phyloP scores from a whole-genome alignment of 176 grass and related monocot species.

The Bonia amplexicaulis region DNA sequence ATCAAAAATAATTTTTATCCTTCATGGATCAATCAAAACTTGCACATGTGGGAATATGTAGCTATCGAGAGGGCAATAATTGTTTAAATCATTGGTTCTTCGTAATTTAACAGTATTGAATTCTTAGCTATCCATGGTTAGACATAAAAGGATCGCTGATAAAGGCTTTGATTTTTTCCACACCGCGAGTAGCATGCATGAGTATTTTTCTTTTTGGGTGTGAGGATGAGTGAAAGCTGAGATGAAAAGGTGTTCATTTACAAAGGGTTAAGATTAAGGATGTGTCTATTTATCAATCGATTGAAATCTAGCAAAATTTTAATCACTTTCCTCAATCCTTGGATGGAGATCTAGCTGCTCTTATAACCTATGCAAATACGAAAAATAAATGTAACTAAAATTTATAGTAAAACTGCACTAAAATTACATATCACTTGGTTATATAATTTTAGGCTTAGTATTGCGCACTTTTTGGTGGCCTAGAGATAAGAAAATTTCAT shows the following conservation, averaged over 20 bases:
- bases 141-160: not conserved
- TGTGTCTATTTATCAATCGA: too few relatives aligned
- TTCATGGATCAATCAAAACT: not conserved
- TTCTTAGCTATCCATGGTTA: not conserved
- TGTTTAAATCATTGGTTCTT: not conserved
- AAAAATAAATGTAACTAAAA: too few relatives aligned
- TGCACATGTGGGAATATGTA: not conserved
- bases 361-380: too few relatives aligned
- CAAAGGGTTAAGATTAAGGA: not conserved
- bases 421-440: too few relatives aligned
- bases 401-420: too few relatives aligned
- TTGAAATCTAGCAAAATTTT: too few relatives aligned
- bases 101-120: constrained; percentile 2
- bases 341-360: too few relatives aligned
- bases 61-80: not conserved
- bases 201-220: not conserved
- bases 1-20: not conserved
- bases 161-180: not conserved
- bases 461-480: too few relatives aligned
- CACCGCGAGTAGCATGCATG: not conserved
- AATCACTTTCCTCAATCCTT: too few relatives aligned
- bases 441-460: too few relatives aligned
- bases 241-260: not conserved
- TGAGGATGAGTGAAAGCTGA: not conserved
- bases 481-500: too few relatives aligned